Percentiles rank a stretch among this genome's conserved stretches.
phyloP scores from a whole-genome alignment of 176 grass and related monocot species.

The Raddia distichophylla region DNA sequence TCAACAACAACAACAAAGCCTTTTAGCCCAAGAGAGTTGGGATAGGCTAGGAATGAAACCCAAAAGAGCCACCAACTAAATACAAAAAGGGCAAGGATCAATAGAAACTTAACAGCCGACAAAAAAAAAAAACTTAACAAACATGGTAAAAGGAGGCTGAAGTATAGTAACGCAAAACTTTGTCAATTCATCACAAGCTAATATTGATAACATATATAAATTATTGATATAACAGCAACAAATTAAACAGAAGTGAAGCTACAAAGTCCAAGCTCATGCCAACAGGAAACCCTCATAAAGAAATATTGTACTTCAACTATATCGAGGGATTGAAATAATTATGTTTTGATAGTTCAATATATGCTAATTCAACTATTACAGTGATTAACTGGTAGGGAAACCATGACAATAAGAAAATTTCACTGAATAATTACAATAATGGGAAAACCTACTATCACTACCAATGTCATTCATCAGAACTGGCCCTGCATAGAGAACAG shows the following conservation, averaged over 20 bases:
- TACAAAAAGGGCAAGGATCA: no score
- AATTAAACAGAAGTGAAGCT: not conserved
- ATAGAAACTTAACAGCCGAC: no score
- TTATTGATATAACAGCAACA: not conserved
- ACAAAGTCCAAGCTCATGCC: not conserved
- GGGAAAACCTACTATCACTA: not conserved
- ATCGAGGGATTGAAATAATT: not conserved
- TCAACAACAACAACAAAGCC: not conserved
- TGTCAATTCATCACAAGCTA: not conserved
- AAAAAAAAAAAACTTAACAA: not conserved
- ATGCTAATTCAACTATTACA: conserved; percentile 2
- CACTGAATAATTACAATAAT: not conserved
- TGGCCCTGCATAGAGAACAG: not conserved
- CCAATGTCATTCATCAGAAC: not conserved
- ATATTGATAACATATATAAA: not conserved
- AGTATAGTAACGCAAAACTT: not conserved
- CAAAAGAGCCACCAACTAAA: no score
- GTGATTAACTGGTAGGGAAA: conserved; percentile 1
- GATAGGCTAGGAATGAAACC: no score
- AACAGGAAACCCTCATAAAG: not conserved
- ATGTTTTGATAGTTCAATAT: not conserved
- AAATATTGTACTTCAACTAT: not conserved
- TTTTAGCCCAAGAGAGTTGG: no score
- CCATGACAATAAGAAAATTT: not conserved
- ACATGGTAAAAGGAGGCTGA: not conserved